Percentiles rank a stretch among this genome's conserved stretches.
Conservation (phyloP, 176 grass and related monocot species). For the Oryza punctata region DNA sequence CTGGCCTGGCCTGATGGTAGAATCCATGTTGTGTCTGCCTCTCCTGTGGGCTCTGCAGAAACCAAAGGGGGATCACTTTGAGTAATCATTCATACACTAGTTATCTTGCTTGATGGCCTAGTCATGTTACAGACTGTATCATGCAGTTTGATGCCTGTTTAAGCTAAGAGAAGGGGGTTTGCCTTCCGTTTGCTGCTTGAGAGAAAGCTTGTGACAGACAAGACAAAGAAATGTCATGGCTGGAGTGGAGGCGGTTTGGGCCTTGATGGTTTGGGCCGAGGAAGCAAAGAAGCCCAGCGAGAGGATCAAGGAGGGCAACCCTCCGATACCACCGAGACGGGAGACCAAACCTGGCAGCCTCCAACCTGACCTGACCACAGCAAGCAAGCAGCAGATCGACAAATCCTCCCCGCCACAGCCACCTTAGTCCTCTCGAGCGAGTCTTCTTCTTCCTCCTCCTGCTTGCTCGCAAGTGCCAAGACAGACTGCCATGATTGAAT, state of each 20-base stretch:
- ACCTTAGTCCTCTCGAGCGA: not conserved
- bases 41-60: not conserved
- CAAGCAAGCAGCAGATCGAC: not conserved
- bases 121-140: not conserved
- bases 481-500: not conserved
- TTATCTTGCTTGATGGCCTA: not conserved
- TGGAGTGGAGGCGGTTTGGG: not conserved
- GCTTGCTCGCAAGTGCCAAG: not conserved
- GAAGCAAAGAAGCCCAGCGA: not conserved
- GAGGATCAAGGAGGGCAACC: not conserved
- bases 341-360: too few species aligned
- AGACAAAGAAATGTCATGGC: too few species aligned
- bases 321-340: not conserved
- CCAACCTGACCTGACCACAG: too few species aligned
- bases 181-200: not conserved
- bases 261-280: not conserved
- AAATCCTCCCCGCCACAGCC: constrained; percentile 9
- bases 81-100: not conserved
- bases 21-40: not conserved
- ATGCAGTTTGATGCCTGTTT: not conserved
- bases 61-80: not conserved
- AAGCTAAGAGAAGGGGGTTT: not conserved
- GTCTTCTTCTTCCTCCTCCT: not conserved
- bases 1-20: constrained; percentile 3
- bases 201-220: not conserved